Percentiles rank a stretch among this genome's conserved stretches.
phyloP scores from a whole-genome alignment of 192 early-diverging fungal species.

The Oehlia diaphana region DNA sequence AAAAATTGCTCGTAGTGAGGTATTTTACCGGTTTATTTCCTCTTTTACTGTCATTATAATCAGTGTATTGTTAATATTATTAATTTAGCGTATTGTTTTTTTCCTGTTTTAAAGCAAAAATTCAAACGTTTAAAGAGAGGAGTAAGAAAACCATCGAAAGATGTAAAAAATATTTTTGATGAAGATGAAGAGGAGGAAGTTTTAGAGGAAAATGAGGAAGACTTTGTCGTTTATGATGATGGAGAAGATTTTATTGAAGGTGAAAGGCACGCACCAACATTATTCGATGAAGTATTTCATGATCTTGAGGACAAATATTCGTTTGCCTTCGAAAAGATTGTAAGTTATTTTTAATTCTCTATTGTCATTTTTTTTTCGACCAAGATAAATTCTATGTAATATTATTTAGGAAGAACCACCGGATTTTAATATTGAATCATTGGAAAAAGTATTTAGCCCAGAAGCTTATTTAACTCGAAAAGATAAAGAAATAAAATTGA shows the following conservation, averaged over 20 bases:
- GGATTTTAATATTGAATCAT: slow-evolving; percentile 4
- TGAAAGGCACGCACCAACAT: not conserved
- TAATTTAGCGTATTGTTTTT: not conserved
- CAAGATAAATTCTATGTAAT: not conserved
- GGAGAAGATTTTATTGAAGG: slow-evolving; percentile 34
- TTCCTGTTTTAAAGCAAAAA: slow-evolving; percentile 31
- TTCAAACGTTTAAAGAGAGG: slow-evolving; percentile 72
- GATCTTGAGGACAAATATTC: not conserved
- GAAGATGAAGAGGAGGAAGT: slow-evolving; percentile 4
- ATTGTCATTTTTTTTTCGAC: not conserved
- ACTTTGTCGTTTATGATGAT: slow-evolving; percentile 30
- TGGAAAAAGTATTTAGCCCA: not conserved
- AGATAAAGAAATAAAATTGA: slow-evolving; percentile 85
- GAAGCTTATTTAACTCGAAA: slow-evolving; percentile 60
- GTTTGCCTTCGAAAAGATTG: not conserved
- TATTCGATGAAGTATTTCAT: slow-evolving; percentile 5
- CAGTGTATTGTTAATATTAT: not conserved
- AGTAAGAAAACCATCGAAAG: slow-evolving; percentile 35
- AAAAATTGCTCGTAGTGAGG: slow-evolving; percentile 50
- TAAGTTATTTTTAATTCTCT: not conserved
- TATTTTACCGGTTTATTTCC: slow-evolving; percentile 24
- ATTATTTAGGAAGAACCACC: not conserved
- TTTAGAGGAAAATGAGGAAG: slow-evolving; percentile 10
- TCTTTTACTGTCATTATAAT: not conserved
- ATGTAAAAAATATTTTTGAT: slow-evolving; percentile 17